A percentile compares a stretch with the other conserved stretches of the same genome.
Evolutionary conservation across 306 rosid species (phyloP).

Genomic region (Trifolium subterraneum): DNA sequence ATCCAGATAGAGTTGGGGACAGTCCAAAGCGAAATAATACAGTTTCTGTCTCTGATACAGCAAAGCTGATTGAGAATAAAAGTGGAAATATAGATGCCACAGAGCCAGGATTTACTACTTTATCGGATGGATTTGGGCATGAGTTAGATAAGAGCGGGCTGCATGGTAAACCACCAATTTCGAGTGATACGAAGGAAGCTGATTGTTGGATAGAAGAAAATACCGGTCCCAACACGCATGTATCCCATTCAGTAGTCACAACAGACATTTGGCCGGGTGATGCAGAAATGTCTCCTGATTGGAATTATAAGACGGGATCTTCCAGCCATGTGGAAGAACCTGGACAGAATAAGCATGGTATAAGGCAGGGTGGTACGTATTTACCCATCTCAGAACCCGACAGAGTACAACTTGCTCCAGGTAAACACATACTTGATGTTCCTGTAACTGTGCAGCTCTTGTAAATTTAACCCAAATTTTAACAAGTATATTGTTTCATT

Average conservation of each 20-base stretch:
- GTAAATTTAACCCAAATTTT: slow-evolving; percentile 43
- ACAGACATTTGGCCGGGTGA: slow-evolving; percentile 78
- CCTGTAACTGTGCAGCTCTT: slow-evolving; percentile 48
- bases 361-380: slow-evolving; percentile 49
- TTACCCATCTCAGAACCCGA: slow-evolving; percentile 53
- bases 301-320: slow-evolving; percentile 68
- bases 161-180: slow-evolving; percentile 47
- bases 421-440: slow-evolving; percentile 53
- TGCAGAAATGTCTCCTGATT: slow-evolving; percentile 90
- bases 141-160: slow-evolving; percentile 56
- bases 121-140: slow-evolving; percentile 61
- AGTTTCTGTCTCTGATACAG: slow-evolving; percentile 48
- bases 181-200: slow-evolving; percentile 64
- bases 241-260: slow-evolving; percentile 55
- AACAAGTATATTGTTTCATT: slow-evolving; percentile 48
- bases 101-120: slow-evolving; percentile 54
- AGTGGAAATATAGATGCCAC: slow-evolving; percentile 49
- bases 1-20: slow-evolving; percentile 52
- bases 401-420: slow-evolving; percentile 53
- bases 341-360: slow-evolving; percentile 50
- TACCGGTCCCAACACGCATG: slow-evolving; percentile 45
- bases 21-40: slow-evolving; percentile 56
- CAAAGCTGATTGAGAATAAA: slow-evolving; percentile 58
- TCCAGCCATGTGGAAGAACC: slow-evolving; percentile 60
- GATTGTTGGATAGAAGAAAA: slow-evolving; percentile 57